phyloP scores from a whole-genome alignment of 1,284 basidiomycete species.

The Cryptococcus sp. region DNA sequence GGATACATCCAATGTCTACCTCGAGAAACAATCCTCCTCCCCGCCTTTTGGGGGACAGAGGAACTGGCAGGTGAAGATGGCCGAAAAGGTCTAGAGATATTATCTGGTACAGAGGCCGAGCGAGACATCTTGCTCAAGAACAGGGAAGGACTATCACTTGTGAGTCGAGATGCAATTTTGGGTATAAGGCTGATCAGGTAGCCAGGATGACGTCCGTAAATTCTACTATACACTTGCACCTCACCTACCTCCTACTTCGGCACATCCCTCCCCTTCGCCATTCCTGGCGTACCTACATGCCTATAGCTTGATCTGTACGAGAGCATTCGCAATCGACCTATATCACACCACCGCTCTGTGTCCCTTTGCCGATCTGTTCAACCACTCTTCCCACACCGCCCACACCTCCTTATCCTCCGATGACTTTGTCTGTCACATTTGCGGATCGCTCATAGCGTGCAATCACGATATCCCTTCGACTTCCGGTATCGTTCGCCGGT shows the following conservation, averaged over 20 bases:
- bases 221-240: conserved; percentile 25
- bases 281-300: conserved; percentile 58
- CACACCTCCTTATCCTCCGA: conserved; percentile 57
- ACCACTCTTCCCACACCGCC: conserved; percentile 52
- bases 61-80: conserved; percentile 29
- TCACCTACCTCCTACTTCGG: conserved; percentile 25
- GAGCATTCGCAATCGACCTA: conserved; percentile 80
- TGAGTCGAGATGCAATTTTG: conserved; percentile 11
- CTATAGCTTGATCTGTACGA: conserved; percentile 74
- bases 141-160: conserved; percentile 30
- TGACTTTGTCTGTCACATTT: conserved; percentile 72
- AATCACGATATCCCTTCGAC: conserved; percentile 55
- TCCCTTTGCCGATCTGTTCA: conserved; percentile 85
- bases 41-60: conserved; percentile 39
- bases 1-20: conserved; percentile 47
- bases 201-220: conserved; percentile 26
- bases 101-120: conserved; percentile 40
- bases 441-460: conserved; percentile 70
- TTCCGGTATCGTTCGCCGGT: conserved; percentile 12
- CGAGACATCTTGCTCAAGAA: conserved; percentile 30
- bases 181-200: background rate
- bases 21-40: conserved; percentile 30
- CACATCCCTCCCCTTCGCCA: conserved; percentile 40
- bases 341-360: conserved; percentile 82
- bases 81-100: conserved; percentile 24